Conservation (phyloP, 2,329 filamentous ascomycete genomes). For the Fusarium clavum region DNA sequence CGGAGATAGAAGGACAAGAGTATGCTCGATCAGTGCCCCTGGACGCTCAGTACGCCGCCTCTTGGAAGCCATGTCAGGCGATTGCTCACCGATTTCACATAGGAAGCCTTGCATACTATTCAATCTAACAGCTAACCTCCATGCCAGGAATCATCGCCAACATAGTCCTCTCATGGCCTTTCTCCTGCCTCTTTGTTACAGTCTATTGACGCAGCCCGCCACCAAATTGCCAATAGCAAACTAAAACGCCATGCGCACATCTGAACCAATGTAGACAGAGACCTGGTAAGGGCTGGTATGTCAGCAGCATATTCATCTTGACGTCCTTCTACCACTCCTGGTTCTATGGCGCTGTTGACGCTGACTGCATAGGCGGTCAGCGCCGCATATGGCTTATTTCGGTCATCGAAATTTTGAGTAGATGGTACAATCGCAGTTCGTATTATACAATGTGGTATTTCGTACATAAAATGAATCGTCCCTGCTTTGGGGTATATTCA, state of each 20-base stretch:
- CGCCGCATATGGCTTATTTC: background rate
- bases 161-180: background rate
- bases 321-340: background rate
- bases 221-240: background rate
- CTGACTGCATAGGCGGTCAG: background rate
- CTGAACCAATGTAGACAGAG: background rate
- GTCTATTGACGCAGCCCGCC: background rate
- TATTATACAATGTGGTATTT: slow-evolving; percentile 23
- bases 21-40: background rate
- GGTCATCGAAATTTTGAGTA: background rate
- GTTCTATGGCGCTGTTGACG: background rate
- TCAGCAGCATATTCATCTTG: background rate
- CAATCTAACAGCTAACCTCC: background rate
- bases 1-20: background rate
- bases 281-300: background rate
- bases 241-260: background rate
- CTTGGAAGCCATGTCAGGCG: background rate
- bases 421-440: background rate
- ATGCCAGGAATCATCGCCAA: background rate
- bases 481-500: slow-evolving; percentile 2
- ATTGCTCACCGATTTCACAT: background rate
- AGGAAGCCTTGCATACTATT: background rate
- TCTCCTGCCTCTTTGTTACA: background rate
- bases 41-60: background rate
- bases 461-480: slow-evolving; percentile 20